A percentile compares a stretch with the other conserved stretches of the same genome.
These are phyloP conservation scores for Geotrichum fermentans DNA, from an alignment of 1,139 yeast species.

Conservation along the genomic window DNA sequence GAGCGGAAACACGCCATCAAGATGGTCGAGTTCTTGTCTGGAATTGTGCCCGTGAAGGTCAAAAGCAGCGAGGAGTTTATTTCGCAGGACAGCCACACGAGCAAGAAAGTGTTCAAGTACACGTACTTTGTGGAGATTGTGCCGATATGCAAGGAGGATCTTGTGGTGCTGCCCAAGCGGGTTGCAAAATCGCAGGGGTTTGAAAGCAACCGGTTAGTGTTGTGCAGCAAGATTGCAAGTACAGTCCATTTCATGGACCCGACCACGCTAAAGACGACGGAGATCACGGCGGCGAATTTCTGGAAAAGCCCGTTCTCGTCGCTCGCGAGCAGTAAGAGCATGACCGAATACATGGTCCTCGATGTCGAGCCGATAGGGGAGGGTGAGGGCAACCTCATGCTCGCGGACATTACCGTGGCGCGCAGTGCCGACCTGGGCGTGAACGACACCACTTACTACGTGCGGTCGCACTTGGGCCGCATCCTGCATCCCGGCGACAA, in stretches of 20 bases:
- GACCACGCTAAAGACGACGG: slow-evolving; percentile 68
- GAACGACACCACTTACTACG: slow-evolving; percentile 74
- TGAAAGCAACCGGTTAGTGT: slow-evolving; percentile 51
- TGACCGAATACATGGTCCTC: slow-evolving; percentile 81
- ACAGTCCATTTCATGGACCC: slow-evolving; percentile 82
- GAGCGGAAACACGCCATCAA: slow-evolving; percentile 87
- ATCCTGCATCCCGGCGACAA: slow-evolving; percentile 96
- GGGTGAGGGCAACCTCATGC: slow-evolving; percentile 57
- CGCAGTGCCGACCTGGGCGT: slow-evolving; percentile 84
- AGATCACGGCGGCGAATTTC: slow-evolving; percentile 62
- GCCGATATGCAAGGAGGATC: slow-evolving; percentile 94
- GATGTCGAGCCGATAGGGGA: slow-evolving; percentile 93
- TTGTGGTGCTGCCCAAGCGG: slow-evolving; percentile 84
- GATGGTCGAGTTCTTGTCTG: slow-evolving; percentile 82
- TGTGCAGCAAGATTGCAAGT: slow-evolving; percentile 81
- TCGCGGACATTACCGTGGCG: slow-evolving; percentile 88
- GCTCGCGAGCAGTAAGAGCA: slow-evolving; percentile 66
- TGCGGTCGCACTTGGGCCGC: slow-evolving; percentile 90
- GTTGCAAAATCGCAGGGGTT: slow-evolving; percentile 74
- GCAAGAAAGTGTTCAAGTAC: slow-evolving; percentile 81
- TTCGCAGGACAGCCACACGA: slow-evolving; percentile 86
- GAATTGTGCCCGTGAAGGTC: slow-evolving; percentile 78
- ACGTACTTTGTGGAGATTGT: slow-evolving; percentile 90
- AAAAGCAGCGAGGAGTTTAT: slow-evolving; percentile 88
- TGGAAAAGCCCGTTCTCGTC: slow-evolving; percentile 82